A percentile compares a stretch with the other conserved stretches of the same genome.
phyloP scores from a whole-genome alignment of 768 basidiomycete genomes.

The Hypholoma sublateritium region DNA sequence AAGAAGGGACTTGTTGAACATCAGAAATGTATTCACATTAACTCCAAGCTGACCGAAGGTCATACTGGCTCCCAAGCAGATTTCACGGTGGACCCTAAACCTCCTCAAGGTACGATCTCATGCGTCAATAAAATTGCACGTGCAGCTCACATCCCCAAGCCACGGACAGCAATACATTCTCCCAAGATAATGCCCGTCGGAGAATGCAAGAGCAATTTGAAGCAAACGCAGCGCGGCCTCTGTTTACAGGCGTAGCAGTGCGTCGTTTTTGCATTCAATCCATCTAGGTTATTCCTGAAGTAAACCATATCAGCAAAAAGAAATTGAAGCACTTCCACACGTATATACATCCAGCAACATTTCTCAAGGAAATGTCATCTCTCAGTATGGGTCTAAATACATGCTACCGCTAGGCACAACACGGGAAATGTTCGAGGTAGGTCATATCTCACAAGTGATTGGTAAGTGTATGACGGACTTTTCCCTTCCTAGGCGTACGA shows the following conservation, averaged over 20 bases:
- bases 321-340: constrained; percentile 74
- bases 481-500: constrained; percentile 64
- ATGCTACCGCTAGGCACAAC: constrained; percentile 82
- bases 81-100: neutral
- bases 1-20: constrained; percentile 10
- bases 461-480: neutral
- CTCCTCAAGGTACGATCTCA: neutral
- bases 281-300: neutral
- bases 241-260: constrained; percentile 61
- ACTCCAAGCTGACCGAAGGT: constrained; percentile 9
- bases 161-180: constrained; percentile 25
- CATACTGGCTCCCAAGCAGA: neutral
- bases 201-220: constrained; percentile 63
- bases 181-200: constrained; percentile 47
- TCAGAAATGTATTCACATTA: constrained; percentile 8
- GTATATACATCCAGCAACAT: constrained; percentile 76
- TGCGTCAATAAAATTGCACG: neutral
- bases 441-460: constrained; percentile 12
- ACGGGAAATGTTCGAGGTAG: constrained; percentile 65
- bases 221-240: constrained; percentile 62
- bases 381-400: constrained; percentile 75
- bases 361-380: constrained; percentile 62
- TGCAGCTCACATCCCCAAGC: neutral
- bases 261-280: constrained; percentile 12
- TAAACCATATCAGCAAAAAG: constrained; percentile 39